Base-by-base conservation (phyloP, 352 stramenopile species). In the Pelagophyceae sp. region DNA sequence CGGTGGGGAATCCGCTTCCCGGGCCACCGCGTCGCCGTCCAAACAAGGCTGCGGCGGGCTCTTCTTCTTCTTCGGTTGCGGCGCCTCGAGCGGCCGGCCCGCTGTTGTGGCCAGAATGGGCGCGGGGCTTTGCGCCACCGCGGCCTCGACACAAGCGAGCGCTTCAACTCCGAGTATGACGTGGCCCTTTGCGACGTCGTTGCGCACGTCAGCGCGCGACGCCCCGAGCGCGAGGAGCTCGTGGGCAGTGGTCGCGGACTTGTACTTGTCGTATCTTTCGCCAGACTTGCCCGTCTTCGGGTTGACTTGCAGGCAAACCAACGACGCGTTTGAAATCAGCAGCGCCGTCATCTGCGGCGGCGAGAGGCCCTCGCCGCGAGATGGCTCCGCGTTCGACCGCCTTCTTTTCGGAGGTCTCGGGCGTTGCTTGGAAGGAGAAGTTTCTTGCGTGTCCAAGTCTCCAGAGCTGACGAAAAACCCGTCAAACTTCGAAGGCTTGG, bases 181-280 rank as follows among this genome's bases (percentile, higher is more conserved):
- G 38, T 74, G 58, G 20, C 67, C 67, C 38, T 74, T 74, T 0
- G 23, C 15, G 27, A 74, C 35, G 38, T 74, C 67, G 38, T 74
- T 74, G 19, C 33, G 27, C 5, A 74, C 3, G 29, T 74, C 67
- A n/a, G 67, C 67, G 3, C 61, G 3, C 33, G 61, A 40, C 29
- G 61, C 61, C 11, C 67, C 67, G 35, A 74, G 38, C 1, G 11
- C 35, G 33, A 74, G 38, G 33, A 58, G 27, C 67, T 54, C 20
- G 2, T 29, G 20, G 2, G 67, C 67, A 23, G 67, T 35, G 35
- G 67, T 74, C 15, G 67, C 67, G 11, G 33, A 29, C 67, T 74
- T 74, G 67, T 74, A 74, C 5, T 27, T 15, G 1, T 74, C 67
- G 67, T 74, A 74, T 11, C 67, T 33, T 1, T n/a, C 1, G 67